Percentiles rank a stretch among this genome's conserved stretches.
Conservation (phyloP, 352 stramenopile species). For the Phytophthora litchii region DNA sequence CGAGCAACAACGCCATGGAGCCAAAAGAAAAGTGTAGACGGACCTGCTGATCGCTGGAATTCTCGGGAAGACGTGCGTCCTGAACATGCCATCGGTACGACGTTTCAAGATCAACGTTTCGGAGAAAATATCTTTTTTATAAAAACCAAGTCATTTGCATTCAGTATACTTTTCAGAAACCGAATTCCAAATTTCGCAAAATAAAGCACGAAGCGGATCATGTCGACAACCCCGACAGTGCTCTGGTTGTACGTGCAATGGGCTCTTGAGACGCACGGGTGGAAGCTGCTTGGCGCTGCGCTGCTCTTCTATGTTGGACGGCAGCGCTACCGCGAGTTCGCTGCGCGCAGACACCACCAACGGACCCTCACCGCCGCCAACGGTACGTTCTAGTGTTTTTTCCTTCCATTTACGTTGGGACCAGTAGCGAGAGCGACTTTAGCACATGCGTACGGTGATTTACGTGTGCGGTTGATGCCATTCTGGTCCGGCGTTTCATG, state of each 20-base stretch:
- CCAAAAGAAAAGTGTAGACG: conserved; percentile 1
- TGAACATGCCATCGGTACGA: conserved; percentile 11
- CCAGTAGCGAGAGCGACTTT: conserved; percentile 10
- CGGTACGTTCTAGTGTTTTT: conserved; percentile 37
- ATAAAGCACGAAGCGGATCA: conserved; percentile 4
- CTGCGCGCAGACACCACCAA: conserved; percentile 34
- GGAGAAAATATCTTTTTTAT: conserved; percentile 31
- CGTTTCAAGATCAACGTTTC: conserved; percentile 29
- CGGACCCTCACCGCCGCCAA: conserved; percentile 51
- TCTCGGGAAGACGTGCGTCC: conserved; percentile 16
- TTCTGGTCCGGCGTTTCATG: conserved; percentile 19
- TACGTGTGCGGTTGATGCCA: conserved; percentile 1
- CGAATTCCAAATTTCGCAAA: conserved; percentile 16
- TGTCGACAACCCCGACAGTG: neutral
- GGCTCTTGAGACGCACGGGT: conserved; percentile 58
- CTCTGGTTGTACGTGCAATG: conserved; percentile 36
- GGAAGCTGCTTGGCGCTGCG: conserved; percentile 45
- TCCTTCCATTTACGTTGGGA: conserved; percentile 13
- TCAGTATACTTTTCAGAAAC: conserved; percentile 34
- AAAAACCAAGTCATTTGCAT: conserved; percentile 14
- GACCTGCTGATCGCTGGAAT: conserved; percentile 10
- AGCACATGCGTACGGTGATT: conserved; percentile 31
- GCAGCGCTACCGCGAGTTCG: conserved; percentile 37
- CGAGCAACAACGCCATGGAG: conserved; percentile 14
- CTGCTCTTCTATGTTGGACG: conserved; percentile 36